Evolutionary conservation across 164 flowering plant genomes (phyloP).

Genomic region (Chimonanthus praecox): DNA sequence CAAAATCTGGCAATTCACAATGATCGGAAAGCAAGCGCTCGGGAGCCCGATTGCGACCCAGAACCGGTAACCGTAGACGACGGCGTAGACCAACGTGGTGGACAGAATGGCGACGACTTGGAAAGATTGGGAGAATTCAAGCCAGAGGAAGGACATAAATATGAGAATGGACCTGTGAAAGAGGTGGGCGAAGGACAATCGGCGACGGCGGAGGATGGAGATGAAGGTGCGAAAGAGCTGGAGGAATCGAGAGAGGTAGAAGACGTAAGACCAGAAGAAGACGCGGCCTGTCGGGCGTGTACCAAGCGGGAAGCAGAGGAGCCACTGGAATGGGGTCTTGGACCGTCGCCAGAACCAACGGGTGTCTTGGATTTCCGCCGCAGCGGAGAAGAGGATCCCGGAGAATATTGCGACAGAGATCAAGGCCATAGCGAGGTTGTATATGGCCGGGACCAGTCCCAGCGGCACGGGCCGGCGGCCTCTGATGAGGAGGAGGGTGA

Average conservation of each 20-base stretch:
- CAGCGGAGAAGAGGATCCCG: constrained; percentile 58
- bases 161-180: constrained; percentile 51
- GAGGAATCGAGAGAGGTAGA: constrained; percentile 68
- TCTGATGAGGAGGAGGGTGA: constrained; percentile 25
- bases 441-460: constrained; percentile 67
- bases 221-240: constrained; percentile 49
- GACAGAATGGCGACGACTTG: constrained; percentile 67
- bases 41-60: constrained; percentile 68
- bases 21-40: constrained; percentile 52
- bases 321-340: constrained; percentile 73
- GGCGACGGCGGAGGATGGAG: constrained; percentile 44
- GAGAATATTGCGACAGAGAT: constrained; percentile 52
- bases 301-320: constrained; percentile 83
- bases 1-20: constrained; percentile 52
- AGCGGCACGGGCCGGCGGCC: constrained; percentile 43
- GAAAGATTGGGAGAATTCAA: constrained; percentile 87
- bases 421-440: constrained; percentile 54
- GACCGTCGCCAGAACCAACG: constrained; percentile 75
- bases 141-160: constrained; percentile 71
- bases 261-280: constrained; percentile 87
- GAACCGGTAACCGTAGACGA: constrained; percentile 74
- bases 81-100: constrained; percentile 43
- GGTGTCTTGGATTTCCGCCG: constrained; percentile 77
- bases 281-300: constrained; percentile 83
- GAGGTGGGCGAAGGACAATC: constrained; percentile 40